Conservation (phyloP, 129 eudicot species). For the Ambrosia trifida region DNA sequence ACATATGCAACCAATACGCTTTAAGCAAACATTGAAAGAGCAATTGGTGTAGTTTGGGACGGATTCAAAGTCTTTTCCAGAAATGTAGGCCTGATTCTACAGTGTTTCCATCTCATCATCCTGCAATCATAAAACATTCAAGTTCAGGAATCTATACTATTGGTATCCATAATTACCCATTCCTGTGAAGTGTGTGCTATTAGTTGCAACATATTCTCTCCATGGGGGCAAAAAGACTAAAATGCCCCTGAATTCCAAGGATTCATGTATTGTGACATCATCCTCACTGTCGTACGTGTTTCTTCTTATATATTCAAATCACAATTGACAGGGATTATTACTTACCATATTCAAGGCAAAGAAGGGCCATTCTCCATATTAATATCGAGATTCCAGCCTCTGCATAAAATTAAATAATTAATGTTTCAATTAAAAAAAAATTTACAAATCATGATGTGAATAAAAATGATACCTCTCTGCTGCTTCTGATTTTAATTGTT, state of each 20-base stretch:
- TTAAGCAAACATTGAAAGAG: conserved; percentile 19
- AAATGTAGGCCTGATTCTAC: background rate
- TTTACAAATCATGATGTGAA: background rate
- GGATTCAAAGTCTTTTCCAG: conserved; percentile 10
- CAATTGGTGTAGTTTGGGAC: background rate
- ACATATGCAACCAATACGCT: conserved; percentile 11
- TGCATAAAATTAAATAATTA: conserved; percentile 24
- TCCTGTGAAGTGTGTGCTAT: too few species aligned
- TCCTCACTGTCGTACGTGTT: background rate
- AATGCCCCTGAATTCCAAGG: background rate
- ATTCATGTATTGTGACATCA: background rate
- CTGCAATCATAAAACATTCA: background rate
- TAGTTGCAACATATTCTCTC: background rate
- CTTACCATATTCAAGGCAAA: conserved; percentile 35
- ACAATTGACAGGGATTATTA: conserved; percentile 16
- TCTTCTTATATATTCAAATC: background rate
- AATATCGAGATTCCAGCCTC: conserved; percentile 76
- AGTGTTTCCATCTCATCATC: conserved; percentile 13
- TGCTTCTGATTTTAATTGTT: conserved; percentile 71
- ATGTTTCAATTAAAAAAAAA: background rate
- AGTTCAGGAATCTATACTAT: background rate
- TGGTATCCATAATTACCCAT: too few species aligned
- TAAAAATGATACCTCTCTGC: conserved; percentile 54
- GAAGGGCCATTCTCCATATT: conserved; percentile 57
- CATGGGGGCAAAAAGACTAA: background rate